phyloP scores from a whole-genome alignment of 2,329 filamentous ascomycete genomes.

The Sporothrix variecibatus region DNA sequence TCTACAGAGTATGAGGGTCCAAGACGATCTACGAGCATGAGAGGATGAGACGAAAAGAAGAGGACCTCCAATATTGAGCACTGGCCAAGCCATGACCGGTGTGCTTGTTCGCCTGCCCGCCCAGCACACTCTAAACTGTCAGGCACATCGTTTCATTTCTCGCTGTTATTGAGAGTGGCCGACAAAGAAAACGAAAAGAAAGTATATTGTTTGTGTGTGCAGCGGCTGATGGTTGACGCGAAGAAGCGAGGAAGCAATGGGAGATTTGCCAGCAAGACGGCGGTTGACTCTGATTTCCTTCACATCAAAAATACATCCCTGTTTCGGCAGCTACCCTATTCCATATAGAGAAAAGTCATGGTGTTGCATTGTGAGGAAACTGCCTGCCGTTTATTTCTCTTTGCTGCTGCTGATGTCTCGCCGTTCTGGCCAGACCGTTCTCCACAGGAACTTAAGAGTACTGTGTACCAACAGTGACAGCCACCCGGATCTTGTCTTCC shows the following conservation, averaged over 20 bases:
- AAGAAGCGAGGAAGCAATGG: not conserved
- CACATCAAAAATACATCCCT: not conserved
- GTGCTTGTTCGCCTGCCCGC: not conserved
- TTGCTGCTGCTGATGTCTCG: not conserved
- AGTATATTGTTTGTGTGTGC: not conserved
- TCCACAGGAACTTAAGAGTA: not conserved
- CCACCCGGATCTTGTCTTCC: not conserved
- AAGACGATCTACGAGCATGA: not conserved
- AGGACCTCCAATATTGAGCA: not conserved
- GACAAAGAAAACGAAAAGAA: not conserved
- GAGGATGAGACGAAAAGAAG: not conserved
- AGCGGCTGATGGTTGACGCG: not conserved
- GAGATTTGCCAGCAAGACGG: not conserved
- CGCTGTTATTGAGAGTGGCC: not conserved
- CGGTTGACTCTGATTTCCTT: not conserved
- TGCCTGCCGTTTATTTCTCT: not conserved
- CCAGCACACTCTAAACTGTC: not conserved
- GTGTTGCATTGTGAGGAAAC: not conserved
- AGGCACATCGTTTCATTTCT: slow-evolving; percentile 11
- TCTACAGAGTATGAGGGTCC: not conserved
- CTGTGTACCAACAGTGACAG: not conserved
- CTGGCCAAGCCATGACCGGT: not conserved
- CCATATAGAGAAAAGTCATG: no score
- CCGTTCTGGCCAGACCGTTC: not conserved
- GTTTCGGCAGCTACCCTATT: slow-evolving; percentile 6